Percentiles rank a stretch among this genome's conserved stretches.
Evolutionary conservation across 306 rosid species (phyloP).

Genomic region (Cucumis cinereus): DNA sequence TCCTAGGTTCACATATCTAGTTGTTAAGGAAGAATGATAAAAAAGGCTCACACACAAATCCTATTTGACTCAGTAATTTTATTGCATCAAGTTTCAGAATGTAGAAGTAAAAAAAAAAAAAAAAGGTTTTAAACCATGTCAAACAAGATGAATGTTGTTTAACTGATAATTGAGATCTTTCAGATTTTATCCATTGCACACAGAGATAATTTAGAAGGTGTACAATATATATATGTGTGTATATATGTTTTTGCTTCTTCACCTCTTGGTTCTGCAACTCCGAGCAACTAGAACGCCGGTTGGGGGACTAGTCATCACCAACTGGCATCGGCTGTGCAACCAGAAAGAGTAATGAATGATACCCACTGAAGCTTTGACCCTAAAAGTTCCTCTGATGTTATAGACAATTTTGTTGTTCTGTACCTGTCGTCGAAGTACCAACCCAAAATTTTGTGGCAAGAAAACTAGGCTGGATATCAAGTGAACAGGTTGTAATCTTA

Average conservation of each 20-base stretch:
- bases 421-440: constrained; percentile 55
- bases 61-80: neutral
- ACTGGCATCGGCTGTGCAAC: constrained; percentile 61
- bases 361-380: constrained; percentile 51
- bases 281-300: constrained; percentile 53
- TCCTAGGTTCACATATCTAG: neutral
- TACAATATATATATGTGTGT: neutral
- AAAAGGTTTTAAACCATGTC: constrained; percentile 1
- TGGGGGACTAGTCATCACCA: constrained; percentile 87
- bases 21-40: neutral
- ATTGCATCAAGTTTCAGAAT: neutral
- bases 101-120: neutral
- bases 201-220: neutral
- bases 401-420: constrained; percentile 44
- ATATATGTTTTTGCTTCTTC: constrained; percentile 14
- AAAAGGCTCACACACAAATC: neutral
- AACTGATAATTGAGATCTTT: neutral
- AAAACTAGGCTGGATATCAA: constrained; percentile 67
- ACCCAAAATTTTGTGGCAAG: constrained; percentile 63
- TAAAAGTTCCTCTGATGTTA: constrained; percentile 56
- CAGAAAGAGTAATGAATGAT: constrained; percentile 43
- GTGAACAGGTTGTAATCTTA: constrained; percentile 46
- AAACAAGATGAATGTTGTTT: constrained; percentile 2
- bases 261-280: constrained; percentile 50
- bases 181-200: neutral